phyloP scores from a whole-genome alignment of 805 yeast species.

The Blastobotrys attinorum region DNA sequence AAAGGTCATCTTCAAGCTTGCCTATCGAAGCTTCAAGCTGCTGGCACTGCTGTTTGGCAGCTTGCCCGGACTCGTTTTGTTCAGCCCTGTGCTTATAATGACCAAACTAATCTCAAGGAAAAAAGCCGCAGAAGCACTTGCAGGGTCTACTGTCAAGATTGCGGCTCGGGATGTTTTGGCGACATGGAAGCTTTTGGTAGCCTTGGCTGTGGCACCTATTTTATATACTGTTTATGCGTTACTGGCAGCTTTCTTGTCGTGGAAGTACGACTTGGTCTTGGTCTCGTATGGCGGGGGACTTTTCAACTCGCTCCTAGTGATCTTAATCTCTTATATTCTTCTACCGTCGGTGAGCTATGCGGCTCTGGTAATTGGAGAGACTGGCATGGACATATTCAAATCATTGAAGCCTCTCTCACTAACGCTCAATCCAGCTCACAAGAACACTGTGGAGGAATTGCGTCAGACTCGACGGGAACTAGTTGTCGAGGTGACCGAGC shows the following conservation, averaged over 20 bases:
- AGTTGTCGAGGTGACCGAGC: slow-evolving; percentile 65
- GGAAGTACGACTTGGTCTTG: slow-evolving; percentile 25
- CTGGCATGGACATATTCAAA: slow-evolving; percentile 82
- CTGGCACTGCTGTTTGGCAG: slow-evolving; percentile 53
- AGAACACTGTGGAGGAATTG: slow-evolving; percentile 40
- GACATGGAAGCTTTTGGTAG: slow-evolving; percentile 90
- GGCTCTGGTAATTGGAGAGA: slow-evolving; percentile 88
- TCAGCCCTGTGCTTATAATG: slow-evolving; percentile 79
- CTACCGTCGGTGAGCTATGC: slow-evolving; percentile 73
- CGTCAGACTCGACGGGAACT: slow-evolving; percentile 54
- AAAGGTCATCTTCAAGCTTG: slow-evolving; percentile 37
- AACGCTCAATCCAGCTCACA: slow-evolving; percentile 31
- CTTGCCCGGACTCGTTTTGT: slow-evolving; percentile 81
- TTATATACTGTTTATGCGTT: slow-evolving; percentile 73
- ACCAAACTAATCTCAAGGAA: slow-evolving; percentile 65
- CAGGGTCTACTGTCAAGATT: slow-evolving; percentile 81
- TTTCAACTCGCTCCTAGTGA: slow-evolving; percentile 27
- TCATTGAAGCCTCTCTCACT: slow-evolving; percentile 72
- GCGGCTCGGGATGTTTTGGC: slow-evolving; percentile 92
- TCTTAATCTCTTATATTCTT: slow-evolving; percentile 49
- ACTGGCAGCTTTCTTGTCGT: slow-evolving; percentile 31
- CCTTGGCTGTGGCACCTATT: slow-evolving; percentile 83
- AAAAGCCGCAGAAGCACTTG: slow-evolving; percentile 73
- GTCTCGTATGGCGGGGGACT: slow-evolving; percentile 17
- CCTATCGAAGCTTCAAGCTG: slow-evolving; percentile 52